phyloP scores from a whole-genome alignment of 768 basidiomycete species.

The Roridomyces roridus region DNA sequence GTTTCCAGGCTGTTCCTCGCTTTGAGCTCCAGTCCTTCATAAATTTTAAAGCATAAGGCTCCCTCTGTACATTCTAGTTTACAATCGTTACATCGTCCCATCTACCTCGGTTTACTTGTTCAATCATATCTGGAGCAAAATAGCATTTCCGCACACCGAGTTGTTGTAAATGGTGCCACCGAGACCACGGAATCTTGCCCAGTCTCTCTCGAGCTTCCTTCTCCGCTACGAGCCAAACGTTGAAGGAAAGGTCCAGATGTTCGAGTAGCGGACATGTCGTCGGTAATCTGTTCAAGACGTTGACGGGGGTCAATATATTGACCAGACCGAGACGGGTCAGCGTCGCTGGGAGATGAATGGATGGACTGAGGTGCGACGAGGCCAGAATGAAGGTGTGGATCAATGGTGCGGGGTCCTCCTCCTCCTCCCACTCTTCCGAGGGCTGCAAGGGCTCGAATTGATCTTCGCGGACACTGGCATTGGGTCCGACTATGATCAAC shows the following conservation, averaged over 20 bases:
- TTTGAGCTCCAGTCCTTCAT: constrained; percentile 65
- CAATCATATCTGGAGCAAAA: constrained; percentile 47
- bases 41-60: constrained; percentile 50
- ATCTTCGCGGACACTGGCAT: constrained; percentile 48
- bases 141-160: constrained; percentile 64
- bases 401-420: constrained; percentile 34
- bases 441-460: constrained; percentile 38
- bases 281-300: constrained; percentile 65
- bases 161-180: constrained; percentile 57
- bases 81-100: constrained; percentile 70
- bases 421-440: constrained; percentile 53
- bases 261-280: constrained; percentile 65
- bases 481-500: constrained; percentile 66
- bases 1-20: constrained; percentile 39
- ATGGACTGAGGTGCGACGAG: constrained; percentile 49
- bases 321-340: constrained; percentile 68
- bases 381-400: constrained; percentile 59
- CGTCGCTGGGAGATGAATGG: constrained; percentile 62
- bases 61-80: constrained; percentile 35
- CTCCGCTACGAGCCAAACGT: constrained; percentile 46
- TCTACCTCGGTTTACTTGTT: constrained; percentile 60
- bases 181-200: constrained; percentile 62
- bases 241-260: constrained; percentile 73
- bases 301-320: constrained; percentile 52
- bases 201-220: constrained; percentile 43